Percentiles rank a stretch among this genome's conserved stretches.
Evolutionary conservation across 2,329 filamentous ascomycete species (phyloP).

Genomic region (Microcera coccophila): DNA sequence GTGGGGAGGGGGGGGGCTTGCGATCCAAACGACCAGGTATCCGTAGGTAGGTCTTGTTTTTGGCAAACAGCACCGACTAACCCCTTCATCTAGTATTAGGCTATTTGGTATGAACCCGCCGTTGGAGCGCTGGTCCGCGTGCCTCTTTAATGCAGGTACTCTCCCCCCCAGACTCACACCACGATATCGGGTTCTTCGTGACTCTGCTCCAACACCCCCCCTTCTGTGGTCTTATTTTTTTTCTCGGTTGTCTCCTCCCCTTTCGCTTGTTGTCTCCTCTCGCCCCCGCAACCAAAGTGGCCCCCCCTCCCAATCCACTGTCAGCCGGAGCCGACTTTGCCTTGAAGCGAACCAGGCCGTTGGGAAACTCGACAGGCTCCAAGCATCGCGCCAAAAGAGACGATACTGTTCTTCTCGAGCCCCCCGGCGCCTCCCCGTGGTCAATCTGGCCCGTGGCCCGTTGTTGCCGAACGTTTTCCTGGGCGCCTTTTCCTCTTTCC

Average conservation of each 20-base stretch:
- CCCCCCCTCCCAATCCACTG: constrained; percentile 25
- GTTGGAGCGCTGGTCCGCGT: constrained; percentile 16
- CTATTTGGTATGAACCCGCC: constrained; percentile 3
- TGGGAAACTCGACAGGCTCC: constrained; percentile 26
- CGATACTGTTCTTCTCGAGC: constrained; percentile 8
- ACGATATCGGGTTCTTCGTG: constrained; percentile 25
- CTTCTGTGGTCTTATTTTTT: not conserved
- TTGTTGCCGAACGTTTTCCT: constrained; percentile 16
- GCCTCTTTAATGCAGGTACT: constrained; percentile 30
- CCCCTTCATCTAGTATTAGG: not conserved
- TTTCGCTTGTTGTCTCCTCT: constrained; percentile 24
- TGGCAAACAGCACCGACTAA: not conserved
- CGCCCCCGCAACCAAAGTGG: constrained; percentile 24
- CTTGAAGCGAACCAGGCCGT: constrained; percentile 28
- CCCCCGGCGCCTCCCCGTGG: constrained; percentile 13
- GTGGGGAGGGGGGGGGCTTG: constrained; percentile 22
- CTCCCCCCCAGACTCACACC: constrained; percentile 26
- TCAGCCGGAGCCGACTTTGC: constrained; percentile 22
- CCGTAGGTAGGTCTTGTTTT: constrained; percentile 13
- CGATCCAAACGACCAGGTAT: constrained; percentile 20
- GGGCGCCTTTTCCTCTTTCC: no score
- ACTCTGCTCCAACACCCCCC: constrained; percentile 26
- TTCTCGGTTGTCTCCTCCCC: constrained; percentile 18
- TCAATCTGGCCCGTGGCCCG: constrained; percentile 10
- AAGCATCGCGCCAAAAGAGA: constrained; percentile 14